These are phyloP conservation scores for Plantago coronopus DNA, from an alignment of 305 asterid species.

Conservation along the genomic window DNA sequence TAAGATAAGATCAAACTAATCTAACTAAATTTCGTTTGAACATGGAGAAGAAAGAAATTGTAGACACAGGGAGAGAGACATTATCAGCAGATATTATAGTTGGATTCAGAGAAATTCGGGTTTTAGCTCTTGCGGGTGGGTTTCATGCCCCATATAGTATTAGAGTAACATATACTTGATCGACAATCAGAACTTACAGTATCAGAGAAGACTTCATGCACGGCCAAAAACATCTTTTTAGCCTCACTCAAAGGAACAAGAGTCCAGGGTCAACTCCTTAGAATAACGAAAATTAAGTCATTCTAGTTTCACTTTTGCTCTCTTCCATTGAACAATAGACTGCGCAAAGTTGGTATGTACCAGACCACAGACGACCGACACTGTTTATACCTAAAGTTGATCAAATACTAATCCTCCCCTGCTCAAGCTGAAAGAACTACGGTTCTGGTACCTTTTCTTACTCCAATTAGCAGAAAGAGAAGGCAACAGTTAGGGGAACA, in stretches of 20 bases:
- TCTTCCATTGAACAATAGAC: neutral
- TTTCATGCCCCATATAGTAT: neutral
- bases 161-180: constrained; percentile 8
- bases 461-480: neutral
- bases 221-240: neutral
- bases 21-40: neutral
- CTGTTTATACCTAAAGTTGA: neutral
- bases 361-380: neutral
- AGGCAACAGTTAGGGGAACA: neutral
- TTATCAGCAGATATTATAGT: too few species aligned
- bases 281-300: neutral
- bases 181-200: constrained; percentile 6
- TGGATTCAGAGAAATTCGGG: neutral
- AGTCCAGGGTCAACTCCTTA: constrained; percentile 1
- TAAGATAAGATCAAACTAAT: neutral
- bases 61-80: neutral
- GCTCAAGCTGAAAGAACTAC: neutral
- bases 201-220: constrained; percentile 11
- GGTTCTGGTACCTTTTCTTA: neutral
- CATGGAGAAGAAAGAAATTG: neutral
- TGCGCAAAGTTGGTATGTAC: neutral
- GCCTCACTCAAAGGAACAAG: neutral
- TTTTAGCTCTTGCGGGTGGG: neutral
- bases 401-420: neutral
- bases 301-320: neutral